Evolutionary conservation across 768 basidiomycete species (phyloP), one percentile per base, ranked within the genome.

Genomic region (Lactarius indigo): DNA sequence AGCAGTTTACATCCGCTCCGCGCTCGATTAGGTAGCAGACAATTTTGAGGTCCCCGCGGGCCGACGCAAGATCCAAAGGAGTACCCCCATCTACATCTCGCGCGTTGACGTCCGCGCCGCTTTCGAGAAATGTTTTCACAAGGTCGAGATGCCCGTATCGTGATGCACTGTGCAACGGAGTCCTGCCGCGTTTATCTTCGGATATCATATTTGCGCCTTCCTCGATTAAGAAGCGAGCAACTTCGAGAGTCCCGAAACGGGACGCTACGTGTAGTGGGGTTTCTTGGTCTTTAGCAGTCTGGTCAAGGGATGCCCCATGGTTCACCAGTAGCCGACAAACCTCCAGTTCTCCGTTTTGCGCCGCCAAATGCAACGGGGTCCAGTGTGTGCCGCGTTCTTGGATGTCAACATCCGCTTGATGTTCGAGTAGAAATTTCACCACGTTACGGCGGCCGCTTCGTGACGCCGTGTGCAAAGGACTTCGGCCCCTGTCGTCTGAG

Each of bases 401-500:
- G 10, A 52, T 18, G n/a, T 54, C 28, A n/a, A 64, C 28, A 3
- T 64, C 47, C 37, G 64, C 64, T 3, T 33, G 8, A 26, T 59
- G 30, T 18, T 7, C 5, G 30, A 64, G 28, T 39, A 64, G 26
- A 1, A 59, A 15, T 10, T n/a, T 30, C n/a, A 61, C 59, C 23
- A 56, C 18, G 1, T 28, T 31, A 23, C 26, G 17, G n/a, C 56
- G 23, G 28, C 59, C 17, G 39, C 39, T 13, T 31, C 13, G 8
- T 47, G 33, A 52, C n/a, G 57, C 57, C 18, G 5, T 41, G 33
- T 64, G 57, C 47, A 64, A 59, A 6, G 64, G 23, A 13, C 44
- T 59, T 33, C 33, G 7, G 7, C 20, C 2, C 56, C 64, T 7
- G 2, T 23, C 2, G 2, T 64, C 64, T 1, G 13, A 17, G 26